These are phyloP conservation scores for Eleusine indica DNA, from an alignment of 176 grass and related monocot genomes.

Conservation along the genomic window DNA sequence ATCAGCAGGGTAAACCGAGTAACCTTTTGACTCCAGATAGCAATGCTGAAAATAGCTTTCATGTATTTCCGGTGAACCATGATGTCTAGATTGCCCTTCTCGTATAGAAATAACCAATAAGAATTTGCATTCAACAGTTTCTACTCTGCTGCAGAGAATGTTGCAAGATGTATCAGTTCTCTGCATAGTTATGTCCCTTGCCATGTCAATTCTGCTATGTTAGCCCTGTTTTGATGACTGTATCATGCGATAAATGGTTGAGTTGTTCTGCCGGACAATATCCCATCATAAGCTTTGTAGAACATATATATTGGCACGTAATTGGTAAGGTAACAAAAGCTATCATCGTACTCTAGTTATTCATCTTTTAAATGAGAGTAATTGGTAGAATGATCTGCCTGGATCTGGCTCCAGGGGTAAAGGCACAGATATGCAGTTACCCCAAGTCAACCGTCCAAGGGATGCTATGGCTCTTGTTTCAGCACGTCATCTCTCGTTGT, in stretches of 20 bases:
- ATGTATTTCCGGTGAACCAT: not conserved
- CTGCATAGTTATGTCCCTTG: not conserved
- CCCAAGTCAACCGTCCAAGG: no score
- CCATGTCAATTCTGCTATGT: not conserved
- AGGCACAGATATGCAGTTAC: no score
- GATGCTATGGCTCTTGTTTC: no score
- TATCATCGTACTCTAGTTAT: no score
- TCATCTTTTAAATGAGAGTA: no score
- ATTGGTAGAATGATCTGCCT: no score
- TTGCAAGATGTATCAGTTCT: not conserved
- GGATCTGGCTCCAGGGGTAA: no score
- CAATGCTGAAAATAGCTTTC: constrained; percentile 47
- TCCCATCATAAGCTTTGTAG: not conserved
- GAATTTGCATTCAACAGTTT: constrained; percentile 12
- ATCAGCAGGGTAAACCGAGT: constrained; percentile 53
- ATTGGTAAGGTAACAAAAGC: no score
- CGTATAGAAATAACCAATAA: constrained; percentile 51
- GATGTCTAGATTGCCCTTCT: constrained; percentile 27
- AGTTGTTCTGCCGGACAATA: not conserved
- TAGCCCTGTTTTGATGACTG: not conserved
- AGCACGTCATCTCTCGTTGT: no score
- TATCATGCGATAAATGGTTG: not conserved
- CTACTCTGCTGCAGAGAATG: not conserved
- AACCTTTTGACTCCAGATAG: constrained; percentile 54
- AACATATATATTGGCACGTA: not conserved